Evolutionary conservation across 2,329 filamentous ascomycete genomes (phyloP).

Genomic region (Cladophialophora psammophila): DNA sequence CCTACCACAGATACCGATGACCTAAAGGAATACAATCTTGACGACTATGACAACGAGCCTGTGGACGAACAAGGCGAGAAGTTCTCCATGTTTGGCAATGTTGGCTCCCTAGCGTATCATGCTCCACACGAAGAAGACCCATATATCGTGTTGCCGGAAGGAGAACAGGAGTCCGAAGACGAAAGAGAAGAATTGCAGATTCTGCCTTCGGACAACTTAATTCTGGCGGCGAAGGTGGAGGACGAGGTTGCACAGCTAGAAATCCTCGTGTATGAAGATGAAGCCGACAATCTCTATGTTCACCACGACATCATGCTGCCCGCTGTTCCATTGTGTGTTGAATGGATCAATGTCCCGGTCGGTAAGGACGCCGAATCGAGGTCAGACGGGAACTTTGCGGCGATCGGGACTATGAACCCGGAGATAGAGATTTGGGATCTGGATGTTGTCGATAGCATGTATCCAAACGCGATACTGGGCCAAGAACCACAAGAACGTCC

Average conservation of each 20-base stretch:
- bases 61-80: constrained; percentile 71
- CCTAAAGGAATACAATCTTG: constrained; percentile 93
- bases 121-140: constrained; percentile 93
- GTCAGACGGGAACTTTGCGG: constrained; percentile 85
- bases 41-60: constrained; percentile 87
- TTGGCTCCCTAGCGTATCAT: constrained; percentile 93
- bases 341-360: constrained; percentile 95
- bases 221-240: constrained; percentile 91
- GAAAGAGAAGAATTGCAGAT: constrained; percentile 95
- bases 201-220: constrained; percentile 87
- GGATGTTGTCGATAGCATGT: constrained; percentile 96
- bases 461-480: constrained; percentile 93
- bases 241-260: constrained; percentile 97
- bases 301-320: constrained; percentile 99
- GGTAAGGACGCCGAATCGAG: constrained; percentile 72
- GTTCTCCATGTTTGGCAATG: constrained; percentile 93
- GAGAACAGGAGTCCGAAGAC: constrained; percentile 71
- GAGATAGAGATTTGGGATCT: constrained; percentile 99
- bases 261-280: constrained; percentile 96
- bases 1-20: constrained; percentile 76
- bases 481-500: constrained; percentile 66
- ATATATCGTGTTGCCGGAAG: constrained; percentile 86
- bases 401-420: constrained; percentile 95
- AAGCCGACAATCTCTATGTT: constrained; percentile 94
- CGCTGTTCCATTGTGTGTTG: constrained; percentile 90